phyloP scores from a whole-genome alignment of 2,329 filamentous ascomycete species.

The Cercospora sojina region DNA sequence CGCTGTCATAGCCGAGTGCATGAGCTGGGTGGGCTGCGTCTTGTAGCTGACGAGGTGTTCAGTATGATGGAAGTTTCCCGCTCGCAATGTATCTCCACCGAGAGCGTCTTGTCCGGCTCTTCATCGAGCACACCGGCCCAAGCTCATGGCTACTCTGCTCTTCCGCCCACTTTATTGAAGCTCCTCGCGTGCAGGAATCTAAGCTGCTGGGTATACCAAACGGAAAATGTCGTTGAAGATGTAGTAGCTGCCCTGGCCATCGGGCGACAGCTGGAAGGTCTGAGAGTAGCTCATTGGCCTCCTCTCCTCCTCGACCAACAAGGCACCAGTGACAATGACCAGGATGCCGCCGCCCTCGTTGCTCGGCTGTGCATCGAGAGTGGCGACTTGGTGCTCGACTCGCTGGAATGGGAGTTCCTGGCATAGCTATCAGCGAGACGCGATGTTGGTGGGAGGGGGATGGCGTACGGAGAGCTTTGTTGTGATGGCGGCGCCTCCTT shows the following conservation, averaged over 20 bases:
- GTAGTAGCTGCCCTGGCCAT: slow-evolving; percentile 68
- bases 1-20: background rate
- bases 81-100: background rate
- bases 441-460: background rate
- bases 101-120: background rate
- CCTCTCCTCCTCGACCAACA: slow-evolving; percentile 80
- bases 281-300: slow-evolving; percentile 90
- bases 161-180: background rate
- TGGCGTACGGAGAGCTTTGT: slow-evolving; percentile 75
- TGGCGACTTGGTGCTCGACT: slow-evolving; percentile 74
- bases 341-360: slow-evolving; percentile 67
- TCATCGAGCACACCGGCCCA: background rate
- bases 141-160: background rate
- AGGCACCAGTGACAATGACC: slow-evolving; percentile 82
- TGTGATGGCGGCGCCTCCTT: slow-evolving; percentile 66
- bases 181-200: slow-evolving; percentile 3
- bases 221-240: slow-evolving; percentile 96
- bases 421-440: slow-evolving; percentile 4
- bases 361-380: slow-evolving; percentile 80
- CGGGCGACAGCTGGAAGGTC: slow-evolving; percentile 78
- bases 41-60: background rate
- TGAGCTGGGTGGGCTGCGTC: background rate
- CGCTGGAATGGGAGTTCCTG: slow-evolving; percentile 77
- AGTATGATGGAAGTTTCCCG: background rate
- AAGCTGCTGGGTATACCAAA: slow-evolving; percentile 64